phyloP scores from a whole-genome alignment of 768 basidiomycete species.

The Calocera viscosa region DNA sequence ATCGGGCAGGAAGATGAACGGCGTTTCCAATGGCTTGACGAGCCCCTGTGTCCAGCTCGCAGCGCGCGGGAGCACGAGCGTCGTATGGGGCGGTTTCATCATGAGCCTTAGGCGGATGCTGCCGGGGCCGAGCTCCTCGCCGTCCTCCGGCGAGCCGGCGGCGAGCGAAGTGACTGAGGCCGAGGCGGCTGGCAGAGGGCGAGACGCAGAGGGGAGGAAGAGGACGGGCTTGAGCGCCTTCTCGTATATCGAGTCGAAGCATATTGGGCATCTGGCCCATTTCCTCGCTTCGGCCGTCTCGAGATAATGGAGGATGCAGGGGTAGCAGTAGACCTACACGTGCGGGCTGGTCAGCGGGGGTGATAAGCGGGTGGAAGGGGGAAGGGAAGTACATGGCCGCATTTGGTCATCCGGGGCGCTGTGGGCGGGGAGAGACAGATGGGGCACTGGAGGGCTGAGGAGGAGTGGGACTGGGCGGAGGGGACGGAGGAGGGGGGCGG shows the following conservation, averaged over 20 bases:
- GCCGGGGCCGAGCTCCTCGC: conserved; percentile 16
- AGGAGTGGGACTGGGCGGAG: no score
- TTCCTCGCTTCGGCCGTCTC: conserved; percentile 67
- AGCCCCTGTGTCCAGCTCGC: conserved; percentile 89
- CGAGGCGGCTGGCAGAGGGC: background rate
- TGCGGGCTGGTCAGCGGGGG: background rate
- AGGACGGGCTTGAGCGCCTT: conserved; percentile 85
- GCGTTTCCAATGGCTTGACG: conserved; percentile 79
- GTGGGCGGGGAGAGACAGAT: conserved; percentile 88
- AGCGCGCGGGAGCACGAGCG: conserved; percentile 85
- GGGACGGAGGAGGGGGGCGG: conserved; percentile 61
- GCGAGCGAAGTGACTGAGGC: background rate
- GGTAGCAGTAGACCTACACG: conserved; percentile 77
- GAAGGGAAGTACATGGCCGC: conserved; percentile 72
- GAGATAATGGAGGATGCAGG: conserved; percentile 86
- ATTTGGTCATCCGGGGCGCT: conserved; percentile 89
- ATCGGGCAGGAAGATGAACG: conserved; percentile 92
- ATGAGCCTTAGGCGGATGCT: conserved; percentile 72
- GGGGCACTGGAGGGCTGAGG: conserved; percentile 55
- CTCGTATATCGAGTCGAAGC: conserved; percentile 84
- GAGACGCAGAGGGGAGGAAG: conserved; percentile 25
- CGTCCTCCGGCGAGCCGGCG: background rate
- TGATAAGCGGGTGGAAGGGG: background rate
- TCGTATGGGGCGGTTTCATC: conserved; percentile 87
- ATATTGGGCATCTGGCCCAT: conserved; percentile 91